These are phyloP conservation scores for Colletotrichum sp. DNA, from an alignment of 2,329 filamentous ascomycete genomes.

Conservation along the genomic window DNA sequence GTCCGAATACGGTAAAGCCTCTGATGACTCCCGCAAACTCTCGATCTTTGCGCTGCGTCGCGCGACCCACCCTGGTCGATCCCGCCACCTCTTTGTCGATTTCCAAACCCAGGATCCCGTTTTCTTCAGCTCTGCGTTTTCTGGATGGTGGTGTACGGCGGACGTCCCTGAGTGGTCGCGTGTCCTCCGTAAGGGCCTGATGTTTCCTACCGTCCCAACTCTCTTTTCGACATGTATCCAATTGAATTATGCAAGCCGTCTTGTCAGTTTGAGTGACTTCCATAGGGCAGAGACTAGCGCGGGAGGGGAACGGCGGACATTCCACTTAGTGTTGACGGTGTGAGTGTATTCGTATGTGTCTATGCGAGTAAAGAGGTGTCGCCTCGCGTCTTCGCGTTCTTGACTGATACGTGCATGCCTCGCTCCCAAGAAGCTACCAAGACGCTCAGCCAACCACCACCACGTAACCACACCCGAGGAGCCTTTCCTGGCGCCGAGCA, in stretches of 20 bases:
- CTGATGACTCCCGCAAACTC: constrained; percentile 17
- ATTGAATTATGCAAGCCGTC: not conserved
- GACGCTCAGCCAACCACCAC: not conserved
- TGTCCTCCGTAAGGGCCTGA: not conserved
- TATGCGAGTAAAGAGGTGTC: not conserved
- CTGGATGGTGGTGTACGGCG: not conserved
- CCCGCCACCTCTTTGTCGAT: not conserved
- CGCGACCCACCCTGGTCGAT: not conserved
- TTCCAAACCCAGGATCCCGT: not conserved
- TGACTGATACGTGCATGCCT: not conserved
- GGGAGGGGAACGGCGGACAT: not conserved
- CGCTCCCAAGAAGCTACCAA: not conserved
- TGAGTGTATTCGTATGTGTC: not conserved
- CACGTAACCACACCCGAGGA: not conserved
- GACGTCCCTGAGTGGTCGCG: not conserved
- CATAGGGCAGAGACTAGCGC: not conserved
- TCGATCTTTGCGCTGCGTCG: constrained; percentile 4
- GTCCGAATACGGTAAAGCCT: not conserved
- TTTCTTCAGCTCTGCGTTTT: constrained; percentile 2
- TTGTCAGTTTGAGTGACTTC: not conserved
- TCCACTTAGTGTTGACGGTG: not conserved
- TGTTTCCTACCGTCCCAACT: constrained; percentile 2
- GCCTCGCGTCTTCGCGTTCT: constrained; percentile 2
- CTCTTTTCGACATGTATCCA: not conserved
- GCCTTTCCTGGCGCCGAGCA: constrained; percentile 4